Evolutionary conservation across 768 basidiomycete genomes (phyloP).

Genomic region (Trametes cingulata): DNA sequence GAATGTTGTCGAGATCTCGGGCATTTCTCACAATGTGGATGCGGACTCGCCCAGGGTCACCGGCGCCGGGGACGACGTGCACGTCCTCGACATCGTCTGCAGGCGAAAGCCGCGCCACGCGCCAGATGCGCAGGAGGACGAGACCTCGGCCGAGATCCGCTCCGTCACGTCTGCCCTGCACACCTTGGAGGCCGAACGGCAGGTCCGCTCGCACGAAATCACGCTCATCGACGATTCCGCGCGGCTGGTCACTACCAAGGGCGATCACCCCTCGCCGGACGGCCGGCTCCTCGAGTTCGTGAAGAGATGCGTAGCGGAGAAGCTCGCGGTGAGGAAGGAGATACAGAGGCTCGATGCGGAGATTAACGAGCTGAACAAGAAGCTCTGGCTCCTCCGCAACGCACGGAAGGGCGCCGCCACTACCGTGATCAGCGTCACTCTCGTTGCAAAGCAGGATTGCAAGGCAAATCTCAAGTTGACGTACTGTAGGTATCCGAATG

Average conservation of each 20-base stretch:
- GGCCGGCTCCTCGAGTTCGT: constrained; percentile 43
- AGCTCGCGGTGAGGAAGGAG: constrained; percentile 36
- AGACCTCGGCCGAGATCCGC: constrained; percentile 32
- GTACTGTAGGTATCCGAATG: constrained; percentile 35
- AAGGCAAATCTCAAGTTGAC: constrained; percentile 48
- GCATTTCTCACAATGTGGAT: constrained; percentile 52
- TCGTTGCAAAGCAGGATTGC: constrained; percentile 6
- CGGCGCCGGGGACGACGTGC: constrained; percentile 44
- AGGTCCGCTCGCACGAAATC: constrained; percentile 42
- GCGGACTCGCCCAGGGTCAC: constrained; percentile 56
- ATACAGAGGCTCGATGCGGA: constrained; percentile 41
- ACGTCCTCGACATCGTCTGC: constrained; percentile 57
- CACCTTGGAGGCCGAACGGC: constrained; percentile 40
- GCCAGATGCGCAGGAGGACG: constrained; percentile 33
- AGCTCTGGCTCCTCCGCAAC: neutral
- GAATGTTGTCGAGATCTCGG: constrained; percentile 51
- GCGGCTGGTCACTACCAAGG: constrained; percentile 45
- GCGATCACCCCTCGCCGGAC: constrained; percentile 21
- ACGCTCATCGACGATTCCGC: constrained; percentile 47
- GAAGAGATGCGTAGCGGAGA: constrained; percentile 42
- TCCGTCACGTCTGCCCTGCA: constrained; percentile 37
- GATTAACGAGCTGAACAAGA: constrained; percentile 33
- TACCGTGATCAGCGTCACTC: neutral
- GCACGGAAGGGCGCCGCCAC: constrained; percentile 7
- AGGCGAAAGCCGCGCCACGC: constrained; percentile 23